Conservation (phyloP, 2,329 filamentous ascomycete species). For the Neopestalotiopsis sp. region DNA sequence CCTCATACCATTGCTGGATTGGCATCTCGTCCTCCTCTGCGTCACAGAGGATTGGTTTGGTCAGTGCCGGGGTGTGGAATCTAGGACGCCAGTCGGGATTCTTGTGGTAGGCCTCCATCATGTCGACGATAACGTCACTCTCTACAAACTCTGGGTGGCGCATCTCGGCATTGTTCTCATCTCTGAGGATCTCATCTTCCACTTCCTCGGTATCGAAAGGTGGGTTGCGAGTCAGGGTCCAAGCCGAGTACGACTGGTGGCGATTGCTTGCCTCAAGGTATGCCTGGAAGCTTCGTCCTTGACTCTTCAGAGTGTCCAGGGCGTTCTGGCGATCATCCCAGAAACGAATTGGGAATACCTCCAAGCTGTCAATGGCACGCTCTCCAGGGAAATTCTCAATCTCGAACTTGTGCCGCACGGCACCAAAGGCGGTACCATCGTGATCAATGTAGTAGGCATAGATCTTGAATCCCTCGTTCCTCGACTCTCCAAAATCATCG, state of each 20-base stretch:
- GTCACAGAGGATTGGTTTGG: conserved; percentile 37
- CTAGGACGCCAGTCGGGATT: conserved; percentile 42
- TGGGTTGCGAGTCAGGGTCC: conserved; percentile 46
- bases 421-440: conserved; percentile 43
- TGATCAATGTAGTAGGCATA: conserved; percentile 49
- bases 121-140: conserved; percentile 48
- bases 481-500: conserved; percentile 35
- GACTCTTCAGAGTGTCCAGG: conserved; percentile 36
- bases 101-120: conserved; percentile 45
- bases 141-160: conserved; percentile 44
- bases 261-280: conserved; percentile 36
- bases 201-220: conserved; percentile 31
- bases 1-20: conserved; percentile 44
- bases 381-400: conserved; percentile 44
- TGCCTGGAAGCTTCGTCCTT: conserved; percentile 39
- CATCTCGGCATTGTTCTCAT: conserved; percentile 36
- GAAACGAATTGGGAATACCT: conserved; percentile 45
- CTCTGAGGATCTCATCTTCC: conserved; percentile 37
- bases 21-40: conserved; percentile 40
- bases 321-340: conserved; percentile 39
- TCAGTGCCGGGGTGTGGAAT: conserved; percentile 33
- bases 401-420: conserved; percentile 42
- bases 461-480: conserved; percentile 39
- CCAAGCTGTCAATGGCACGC: conserved; percentile 41
- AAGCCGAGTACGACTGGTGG: conserved; percentile 46